Base-by-base conservation (phyloP, 2,329 filamentous ascomycete species). In the Clarireedia hainanense region DNA sequence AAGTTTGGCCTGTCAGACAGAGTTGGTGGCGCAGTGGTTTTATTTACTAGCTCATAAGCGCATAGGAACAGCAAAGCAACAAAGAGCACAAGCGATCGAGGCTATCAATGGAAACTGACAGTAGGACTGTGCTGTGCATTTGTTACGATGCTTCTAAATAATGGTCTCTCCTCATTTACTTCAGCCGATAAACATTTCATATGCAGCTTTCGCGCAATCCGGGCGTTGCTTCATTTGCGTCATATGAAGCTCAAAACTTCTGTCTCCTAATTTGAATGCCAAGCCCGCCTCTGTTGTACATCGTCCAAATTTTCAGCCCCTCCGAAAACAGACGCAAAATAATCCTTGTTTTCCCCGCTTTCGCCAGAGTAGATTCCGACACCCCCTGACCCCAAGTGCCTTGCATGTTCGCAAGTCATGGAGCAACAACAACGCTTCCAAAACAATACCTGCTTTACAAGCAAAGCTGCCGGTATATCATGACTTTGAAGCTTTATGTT, bases 261-360 rank as follows among this genome's bases (percentile, higher is more conserved):
- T 50, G 15, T 14, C 23, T 20, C 17, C 27, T 50, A 14, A 24
- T 17, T 10, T 36, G 24, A 49, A 27, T 17, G 24, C 45, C 45
- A 47, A 27, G 24, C 45, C 52, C 37, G 52, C 52, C 52, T 55
- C 37, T 40, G 20, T 55, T 43, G 24, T 55, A 46, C 34, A 55
- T 49, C 36, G 20, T 40, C 34, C 52, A 36, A 30, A 15, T 34
- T 42, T 36, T 55, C 46, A 55, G 52, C 46, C 46, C 37, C 45
- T 34, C 26, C 17, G 34, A n/a, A 34, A 34, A 34, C 30, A 34
- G 27, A 30, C 6, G 27, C 27, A 43, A 42, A 34, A 26, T n/a
- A 14, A 54, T 34, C 45, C 43, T 30, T 30, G 34, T 24, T 49
- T 55, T 55, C 52, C 52, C 52, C 52, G 52, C 52, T 20, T 55